These are phyloP conservation scores for Rhizoctonia solani DNA, from an alignment of 1,284 basidiomycete species.

Conservation along the genomic window DNA sequence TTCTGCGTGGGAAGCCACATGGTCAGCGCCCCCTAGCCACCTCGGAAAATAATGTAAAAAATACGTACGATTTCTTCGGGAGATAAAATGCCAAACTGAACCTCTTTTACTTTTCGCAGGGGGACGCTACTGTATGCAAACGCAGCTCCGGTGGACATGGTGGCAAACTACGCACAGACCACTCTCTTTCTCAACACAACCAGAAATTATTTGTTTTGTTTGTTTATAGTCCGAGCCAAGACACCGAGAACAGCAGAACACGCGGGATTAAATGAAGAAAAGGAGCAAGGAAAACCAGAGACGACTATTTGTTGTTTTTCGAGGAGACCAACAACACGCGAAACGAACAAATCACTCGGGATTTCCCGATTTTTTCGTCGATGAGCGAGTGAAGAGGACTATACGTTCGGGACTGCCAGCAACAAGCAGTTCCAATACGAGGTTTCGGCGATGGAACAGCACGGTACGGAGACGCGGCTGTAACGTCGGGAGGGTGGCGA, in stretches of 20 bases:
- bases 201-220: conserved; percentile 20
- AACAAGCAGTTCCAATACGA: not conserved
- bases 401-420: not conserved
- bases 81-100: conserved; percentile 98
- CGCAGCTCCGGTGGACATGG: conserved; percentile 37
- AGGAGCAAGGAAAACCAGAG: not conserved
- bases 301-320: not conserved
- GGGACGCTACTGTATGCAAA: conserved; percentile 93
- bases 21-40: conserved; percentile 30
- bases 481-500: conserved; percentile 19
- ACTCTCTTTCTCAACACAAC: not conserved
- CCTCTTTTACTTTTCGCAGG: conserved; percentile 92
- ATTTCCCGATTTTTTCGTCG: not conserved
- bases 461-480: not conserved
- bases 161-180: not conserved
- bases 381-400: not conserved
- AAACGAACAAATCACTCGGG: not conserved
- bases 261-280: conserved; percentile 1
- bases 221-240: conserved; percentile 11
- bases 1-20: conserved; percentile 60
- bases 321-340: not conserved
- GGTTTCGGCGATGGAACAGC: conserved; percentile 1
- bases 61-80: conserved; percentile 97
- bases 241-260: not conserved
- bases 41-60: conserved; percentile 31